Conservation (phyloP, 2,329 filamentous ascomycete species). For the Sclerotinia subarctica region DNA sequence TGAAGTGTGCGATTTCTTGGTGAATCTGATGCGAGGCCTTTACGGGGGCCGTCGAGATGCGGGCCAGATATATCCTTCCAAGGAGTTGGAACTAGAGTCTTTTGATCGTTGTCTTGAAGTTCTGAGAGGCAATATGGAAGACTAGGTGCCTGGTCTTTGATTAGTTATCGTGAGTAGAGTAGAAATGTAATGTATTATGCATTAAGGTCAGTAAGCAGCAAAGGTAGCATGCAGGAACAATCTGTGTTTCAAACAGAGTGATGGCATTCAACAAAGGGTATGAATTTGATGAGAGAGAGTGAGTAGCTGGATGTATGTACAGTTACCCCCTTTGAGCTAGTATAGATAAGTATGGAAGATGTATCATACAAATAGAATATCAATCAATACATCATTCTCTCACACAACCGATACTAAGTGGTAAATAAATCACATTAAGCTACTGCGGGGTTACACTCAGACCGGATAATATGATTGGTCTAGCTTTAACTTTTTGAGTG, state of each 20-base stretch:
- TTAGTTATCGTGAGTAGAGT: not conserved
- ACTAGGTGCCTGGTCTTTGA: not conserved
- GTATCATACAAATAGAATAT: not conserved
- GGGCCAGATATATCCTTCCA: not conserved
- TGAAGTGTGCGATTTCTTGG: not conserved
- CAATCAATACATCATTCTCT: too few relatives aligned
- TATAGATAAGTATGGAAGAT: not conserved
- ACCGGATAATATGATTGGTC: not conserved
- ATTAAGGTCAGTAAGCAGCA: not conserved
- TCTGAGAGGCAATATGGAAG: not conserved
- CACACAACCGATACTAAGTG: too few relatives aligned
- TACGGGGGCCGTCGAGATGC: not conserved
- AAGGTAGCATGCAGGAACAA: not conserved
- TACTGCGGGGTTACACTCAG: not conserved
- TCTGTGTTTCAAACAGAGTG: not conserved
- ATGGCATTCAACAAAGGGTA: slow-evolving; percentile 5
- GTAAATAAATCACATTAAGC: not conserved
- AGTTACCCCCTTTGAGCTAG: not conserved
- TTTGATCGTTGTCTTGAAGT: not conserved
- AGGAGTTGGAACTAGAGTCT: not conserved
- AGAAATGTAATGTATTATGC: not conserved
- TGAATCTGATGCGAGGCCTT: not conserved
- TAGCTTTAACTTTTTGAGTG: not conserved
- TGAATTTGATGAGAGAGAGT: too few relatives aligned
- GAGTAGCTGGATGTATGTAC: not conserved